Evolutionary conservation across 257 asterid species (phyloP), one percentile per base, ranked within the genome.

Genomic region (Salvia rosmarinus): DNA sequence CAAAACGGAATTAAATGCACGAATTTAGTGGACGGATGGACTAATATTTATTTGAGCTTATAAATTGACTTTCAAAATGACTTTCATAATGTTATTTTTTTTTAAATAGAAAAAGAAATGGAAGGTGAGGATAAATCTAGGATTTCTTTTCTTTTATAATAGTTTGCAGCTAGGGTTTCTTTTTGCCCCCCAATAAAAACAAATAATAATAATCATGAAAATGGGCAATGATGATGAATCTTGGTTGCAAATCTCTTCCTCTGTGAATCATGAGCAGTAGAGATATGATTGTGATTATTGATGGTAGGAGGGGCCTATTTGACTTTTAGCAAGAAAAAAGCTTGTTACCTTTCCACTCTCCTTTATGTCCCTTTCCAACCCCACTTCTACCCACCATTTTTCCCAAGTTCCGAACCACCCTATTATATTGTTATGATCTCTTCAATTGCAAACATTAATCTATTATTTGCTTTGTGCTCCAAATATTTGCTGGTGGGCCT

Each of bases 241-340:
- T 85, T 87, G 90, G 90, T 44, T 87, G 87, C 86, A 87, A 82
- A 85, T 89, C 90, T 84, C 80, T 43, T 59, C 75, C 75, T 70
- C 72, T 76, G 65, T 72, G 75, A 82, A 75, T 78, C 82, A 74
- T 74, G 68, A 35, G 71, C 73, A 79, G 82, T 79, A 83, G 74
- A 74, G 80, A 67, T 46, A 82, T 86, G 82, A 83, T 88, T 47
- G 83, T 85, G 79, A 82, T 74, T 70, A 79, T 77, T 85, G 82
- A 68, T 79, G 64, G 46, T 68, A 58, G 73, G 82, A 65, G 85
- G 87, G 82, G 68, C 88, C 90, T 79, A 82, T 84, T 89, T 89
- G 95, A 91, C 98, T 89, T 89, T 87, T 83, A 72, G 83, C 88
- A 65, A 65, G 84, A 83, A 79, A 88, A 91, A 91, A 86, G 96